These are phyloP conservation scores for Saccharomycopsis babjevae DNA, from an alignment of 805 yeast genomes.

Conservation along the genomic window DNA sequence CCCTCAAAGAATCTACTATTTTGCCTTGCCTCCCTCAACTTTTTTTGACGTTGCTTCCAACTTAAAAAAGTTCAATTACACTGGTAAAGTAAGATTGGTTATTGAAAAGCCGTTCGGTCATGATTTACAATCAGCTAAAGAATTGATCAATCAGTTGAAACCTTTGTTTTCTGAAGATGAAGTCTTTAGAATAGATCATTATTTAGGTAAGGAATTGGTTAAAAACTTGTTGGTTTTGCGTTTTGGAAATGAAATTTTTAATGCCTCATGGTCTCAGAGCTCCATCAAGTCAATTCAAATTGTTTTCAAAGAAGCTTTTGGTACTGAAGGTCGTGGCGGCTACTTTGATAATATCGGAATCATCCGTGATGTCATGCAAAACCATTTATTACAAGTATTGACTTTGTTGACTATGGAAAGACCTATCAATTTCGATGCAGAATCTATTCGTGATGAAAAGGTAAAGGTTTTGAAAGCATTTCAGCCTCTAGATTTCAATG, in stretches of 20 bases:
- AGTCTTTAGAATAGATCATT: conserved; percentile 92
- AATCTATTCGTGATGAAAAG: conserved; percentile 91
- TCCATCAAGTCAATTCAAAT: conserved; percentile 76
- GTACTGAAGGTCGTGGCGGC: conserved; percentile 98
- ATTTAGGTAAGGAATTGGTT: conserved; percentile 96
- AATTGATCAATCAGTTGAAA: conserved; percentile 63
- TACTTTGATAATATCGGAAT: conserved; percentile 93
- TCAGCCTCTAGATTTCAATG: conserved; percentile 50
- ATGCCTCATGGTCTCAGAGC: conserved; percentile 81
- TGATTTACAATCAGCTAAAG: conserved; percentile 71
- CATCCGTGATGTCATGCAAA: conserved; percentile 96
- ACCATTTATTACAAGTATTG: conserved; percentile 87
- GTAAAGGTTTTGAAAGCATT: conserved; percentile 84
- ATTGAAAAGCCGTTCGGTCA: conserved; percentile 97
- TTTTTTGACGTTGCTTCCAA: conserved; percentile 71
- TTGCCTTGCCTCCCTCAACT: conserved; percentile 92
- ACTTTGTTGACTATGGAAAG: conserved; percentile 92
- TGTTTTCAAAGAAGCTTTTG: conserved; percentile 95
- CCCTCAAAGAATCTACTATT: conserved; percentile 77
- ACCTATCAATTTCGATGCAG: conserved; percentile 85
- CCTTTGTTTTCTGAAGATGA: conserved; percentile 89
- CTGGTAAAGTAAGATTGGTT: conserved; percentile 71
- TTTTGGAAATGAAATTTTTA: conserved; percentile 81
- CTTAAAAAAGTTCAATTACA: conserved; percentile 58
- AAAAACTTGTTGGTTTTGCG: conserved; percentile 83